Evolutionary conservation across 352 stramenopile species (phyloP), one percentile per base, ranked within the genome.

Genomic region (Globisporangium paddicum): DNA sequence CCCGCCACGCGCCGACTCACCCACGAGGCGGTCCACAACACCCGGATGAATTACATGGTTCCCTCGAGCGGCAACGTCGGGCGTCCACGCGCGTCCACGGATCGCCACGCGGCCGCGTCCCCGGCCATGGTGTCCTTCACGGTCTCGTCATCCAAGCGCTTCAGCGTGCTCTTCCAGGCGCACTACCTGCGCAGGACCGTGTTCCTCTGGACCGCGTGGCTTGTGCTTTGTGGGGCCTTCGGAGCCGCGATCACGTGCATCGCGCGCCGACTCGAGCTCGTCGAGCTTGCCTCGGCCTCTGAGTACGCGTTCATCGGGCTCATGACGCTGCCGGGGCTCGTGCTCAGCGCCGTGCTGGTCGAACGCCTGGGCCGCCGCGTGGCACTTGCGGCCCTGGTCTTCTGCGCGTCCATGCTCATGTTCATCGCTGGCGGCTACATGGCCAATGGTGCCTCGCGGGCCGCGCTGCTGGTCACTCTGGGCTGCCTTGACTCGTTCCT

Each of bases 181-280:
- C 62, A 69, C 13, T 75, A 86, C 44, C 60, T 71, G 28, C 8
- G 45, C 10, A 71, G 72, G 23, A 85, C 79, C 21, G 30, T 67
- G 23, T 46, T 77, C 44, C 74, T 86, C 52, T 87, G 77, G 75
- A 42, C 73, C 42, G 62, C 76, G 32, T 82, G 72, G 74, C 69
- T 79, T 26, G 50, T 58, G 9, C 28, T 68, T 34, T 40, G 62
- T 1, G 55, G 46, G 16, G 61, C 60, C 10, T 60, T 75, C 13
- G 67, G 62, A 16, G 52, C 67, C 26, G 67, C 64, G 11, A 58
- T 58, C 4, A 58, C 73, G n/a, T 62, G 70, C 48, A 71, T 73
- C 55, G 58, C 65, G 28, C 56, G 64, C 14, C 69, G 56, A 9
- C 68, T 73, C 38, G 54, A 75, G 40, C 58, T 66, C 19, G 35